phyloP scores from a whole-genome alignment of 1,284 basidiomycete genomes.

The Puccinia triticina region DNA sequence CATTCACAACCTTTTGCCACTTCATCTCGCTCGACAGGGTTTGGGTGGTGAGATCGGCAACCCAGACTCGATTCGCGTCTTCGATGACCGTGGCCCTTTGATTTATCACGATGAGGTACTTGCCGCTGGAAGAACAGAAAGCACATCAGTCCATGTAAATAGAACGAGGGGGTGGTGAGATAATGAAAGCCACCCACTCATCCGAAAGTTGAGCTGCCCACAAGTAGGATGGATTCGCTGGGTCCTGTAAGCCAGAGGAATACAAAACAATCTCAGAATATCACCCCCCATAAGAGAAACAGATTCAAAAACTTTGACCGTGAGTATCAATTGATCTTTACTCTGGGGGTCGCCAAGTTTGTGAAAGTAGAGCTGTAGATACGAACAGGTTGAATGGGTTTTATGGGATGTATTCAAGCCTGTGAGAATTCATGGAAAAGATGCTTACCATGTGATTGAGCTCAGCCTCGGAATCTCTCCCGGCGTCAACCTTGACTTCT shows the following conservation, averaged over 20 bases:
- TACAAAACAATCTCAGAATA: not conserved
- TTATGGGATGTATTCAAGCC: not conserved
- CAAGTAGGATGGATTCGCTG: slow-evolving; percentile 69
- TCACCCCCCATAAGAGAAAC: not conserved
- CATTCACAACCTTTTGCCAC: slow-evolving; percentile 72
- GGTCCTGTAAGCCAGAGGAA: slow-evolving; percentile 27
- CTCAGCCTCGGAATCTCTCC: slow-evolving; percentile 35
- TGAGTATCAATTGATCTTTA: slow-evolving; percentile 38
- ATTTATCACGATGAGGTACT: slow-evolving; percentile 68
- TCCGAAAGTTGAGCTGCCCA: slow-evolving; percentile 66
- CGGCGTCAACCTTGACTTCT: slow-evolving; percentile 21
- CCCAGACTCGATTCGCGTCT: slow-evolving; percentile 72
- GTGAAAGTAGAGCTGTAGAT: slow-evolving; percentile 44
- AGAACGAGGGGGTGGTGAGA: not conserved
- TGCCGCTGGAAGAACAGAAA: slow-evolving; percentile 50
- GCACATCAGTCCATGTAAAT: not conserved
- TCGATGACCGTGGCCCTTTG: slow-evolving; percentile 69
- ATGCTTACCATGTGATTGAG: slow-evolving; percentile 43
- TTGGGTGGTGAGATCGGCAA: slow-evolving; percentile 69
- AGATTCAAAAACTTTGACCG: slow-evolving; percentile 5
- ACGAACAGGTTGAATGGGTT: not conserved
- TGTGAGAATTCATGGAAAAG: not conserved
- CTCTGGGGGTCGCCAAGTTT: slow-evolving; percentile 46
- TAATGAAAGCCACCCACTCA: slow-evolving; percentile 63
- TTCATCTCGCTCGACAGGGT: slow-evolving; percentile 69